Conservation (phyloP, 352 stramenopile genomes). For the Phytophthora constricta region DNA sequence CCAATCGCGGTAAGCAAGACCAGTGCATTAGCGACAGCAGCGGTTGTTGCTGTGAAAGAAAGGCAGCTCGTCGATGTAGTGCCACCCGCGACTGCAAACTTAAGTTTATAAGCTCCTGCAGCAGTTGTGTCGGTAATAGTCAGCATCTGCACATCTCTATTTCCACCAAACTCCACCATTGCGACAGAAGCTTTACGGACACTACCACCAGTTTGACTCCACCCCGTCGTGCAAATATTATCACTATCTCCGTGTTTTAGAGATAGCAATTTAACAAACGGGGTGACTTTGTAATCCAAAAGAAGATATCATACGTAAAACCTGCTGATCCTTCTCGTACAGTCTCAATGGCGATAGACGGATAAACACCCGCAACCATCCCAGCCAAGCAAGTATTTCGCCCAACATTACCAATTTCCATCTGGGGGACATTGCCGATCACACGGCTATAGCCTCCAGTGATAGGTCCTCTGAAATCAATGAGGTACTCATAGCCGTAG, state of each 20-base stretch:
- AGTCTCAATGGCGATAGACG: constrained; percentile 72
- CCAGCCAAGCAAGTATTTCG: constrained; percentile 45
- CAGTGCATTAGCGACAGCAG: constrained; percentile 37
- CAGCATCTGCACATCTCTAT: constrained; percentile 64
- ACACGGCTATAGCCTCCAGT: constrained; percentile 61
- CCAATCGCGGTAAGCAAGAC: constrained; percentile 42
- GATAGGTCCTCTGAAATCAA: constrained; percentile 67
- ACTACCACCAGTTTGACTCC: constrained; percentile 45
- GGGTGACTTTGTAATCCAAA: constrained; percentile 47
- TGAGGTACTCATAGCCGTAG: constrained; percentile 81
- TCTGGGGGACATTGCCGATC: constrained; percentile 56
- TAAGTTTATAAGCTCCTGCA: constrained; percentile 51
- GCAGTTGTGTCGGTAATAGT: constrained; percentile 39
- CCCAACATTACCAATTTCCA: constrained; percentile 63
- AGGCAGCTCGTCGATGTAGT: constrained; percentile 43
- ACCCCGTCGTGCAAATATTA: constrained; percentile 24
- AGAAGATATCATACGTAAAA: constrained; percentile 82
- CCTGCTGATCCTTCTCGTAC: constrained; percentile 57
- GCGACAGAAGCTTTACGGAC: constrained; percentile 53
- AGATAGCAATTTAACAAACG: constrained; percentile 26
- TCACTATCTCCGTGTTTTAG: constrained; percentile 27
- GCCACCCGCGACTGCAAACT: constrained; percentile 50
- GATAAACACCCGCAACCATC: constrained; percentile 50
- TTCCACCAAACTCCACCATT: constrained; percentile 61
- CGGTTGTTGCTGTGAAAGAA: constrained; percentile 32